phyloP scores from a whole-genome alignment of 768 basidiomycete species.

The Postia placenta region DNA sequence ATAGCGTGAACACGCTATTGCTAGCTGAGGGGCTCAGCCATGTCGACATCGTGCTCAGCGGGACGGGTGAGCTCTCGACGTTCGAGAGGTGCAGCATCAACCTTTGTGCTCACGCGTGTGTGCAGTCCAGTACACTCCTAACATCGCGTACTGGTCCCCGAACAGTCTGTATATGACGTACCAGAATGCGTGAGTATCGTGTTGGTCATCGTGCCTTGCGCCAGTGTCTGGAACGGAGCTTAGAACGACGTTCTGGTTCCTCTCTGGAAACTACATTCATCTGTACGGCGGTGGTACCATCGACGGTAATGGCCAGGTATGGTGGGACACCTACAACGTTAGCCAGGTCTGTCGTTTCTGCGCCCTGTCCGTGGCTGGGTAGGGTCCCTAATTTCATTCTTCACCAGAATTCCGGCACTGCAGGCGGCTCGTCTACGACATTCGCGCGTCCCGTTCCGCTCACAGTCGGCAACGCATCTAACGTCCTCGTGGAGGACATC shows the following conservation, averaged over 20 bases:
- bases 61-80: slow-evolving; percentile 22
- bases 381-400: background rate
- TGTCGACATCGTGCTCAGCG: slow-evolving; percentile 34
- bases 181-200: slow-evolving; percentile 32
- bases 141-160: slow-evolving; percentile 36
- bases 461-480: slow-evolving; percentile 35
- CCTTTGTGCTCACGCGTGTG: background rate
- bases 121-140: slow-evolving; percentile 31
- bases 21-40: slow-evolving; percentile 30
- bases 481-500: slow-evolving; percentile 35
- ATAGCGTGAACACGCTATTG: slow-evolving; percentile 34
- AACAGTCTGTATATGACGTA: slow-evolving; percentile 34
- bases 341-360: slow-evolving; percentile 11
- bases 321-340: slow-evolving; percentile 28
- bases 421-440: slow-evolving; percentile 35
- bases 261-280: slow-evolving; percentile 30
- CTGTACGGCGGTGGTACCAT: slow-evolving; percentile 41
- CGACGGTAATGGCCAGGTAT: slow-evolving; percentile 42
- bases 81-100: background rate
- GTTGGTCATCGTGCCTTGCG: background rate
- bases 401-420: slow-evolving; percentile 29
- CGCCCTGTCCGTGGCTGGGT: background rate
- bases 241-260: slow-evolving; percentile 36
- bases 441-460: slow-evolving; percentile 41
- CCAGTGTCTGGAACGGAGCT: background rate